Evolutionary conservation across 495 filamentous ascomycete genomes (phyloP), one percentile per base, ranked within the genome.

Genomic region (Pyrenula aspistea): DNA sequence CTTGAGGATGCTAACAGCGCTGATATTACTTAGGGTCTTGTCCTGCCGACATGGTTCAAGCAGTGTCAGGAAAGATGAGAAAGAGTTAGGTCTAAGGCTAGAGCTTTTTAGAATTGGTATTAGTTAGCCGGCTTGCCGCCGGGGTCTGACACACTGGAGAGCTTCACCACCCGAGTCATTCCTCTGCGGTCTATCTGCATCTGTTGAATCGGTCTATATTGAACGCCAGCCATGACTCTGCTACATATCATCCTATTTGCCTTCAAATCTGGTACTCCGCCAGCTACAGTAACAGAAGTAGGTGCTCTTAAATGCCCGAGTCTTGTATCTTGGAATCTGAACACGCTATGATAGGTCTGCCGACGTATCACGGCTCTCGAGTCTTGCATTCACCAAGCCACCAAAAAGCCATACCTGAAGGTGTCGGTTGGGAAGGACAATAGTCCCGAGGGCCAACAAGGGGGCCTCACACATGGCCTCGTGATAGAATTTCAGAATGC

Each of bases 401-500:
- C 31, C 31, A 4, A 42, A 15, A 42, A 42, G 31, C 31, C 31
- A 15, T 42, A 42, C 15, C 31, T 42, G 15, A 42, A 42, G 15
- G 31, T 42, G 31, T 42, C 31, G 4, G 31, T 42, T 8, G 31
- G 31, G 15, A 42, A 42, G 31, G 31, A 42, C 31, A 42, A 42
- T 42, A 42, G 31, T 15, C 31, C 31, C 31, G 31, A 42, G 15
- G 31, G 31, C 4, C 31, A 42, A 15, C 31, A 42, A 42, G 31
- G 31, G 31, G 31, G 31, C 31, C 31, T 42, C 31, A 57, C 58
- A 21, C 56, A 60, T 42, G 58, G 49, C 1, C 58, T 60, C 23
- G 58, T 60, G 19, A 21, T 60, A 36, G 58, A 60, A 24, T 60
- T 60, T 50, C 56, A 60, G 56, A 60, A 60, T 25, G 47, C 47